A percentile compares a stretch with the other conserved stretches of the same genome.
These are phyloP conservation scores for Colletotrichum limetticola DNA, from an alignment of 2,329 filamentous ascomycete species.

Conservation along the genomic window DNA sequence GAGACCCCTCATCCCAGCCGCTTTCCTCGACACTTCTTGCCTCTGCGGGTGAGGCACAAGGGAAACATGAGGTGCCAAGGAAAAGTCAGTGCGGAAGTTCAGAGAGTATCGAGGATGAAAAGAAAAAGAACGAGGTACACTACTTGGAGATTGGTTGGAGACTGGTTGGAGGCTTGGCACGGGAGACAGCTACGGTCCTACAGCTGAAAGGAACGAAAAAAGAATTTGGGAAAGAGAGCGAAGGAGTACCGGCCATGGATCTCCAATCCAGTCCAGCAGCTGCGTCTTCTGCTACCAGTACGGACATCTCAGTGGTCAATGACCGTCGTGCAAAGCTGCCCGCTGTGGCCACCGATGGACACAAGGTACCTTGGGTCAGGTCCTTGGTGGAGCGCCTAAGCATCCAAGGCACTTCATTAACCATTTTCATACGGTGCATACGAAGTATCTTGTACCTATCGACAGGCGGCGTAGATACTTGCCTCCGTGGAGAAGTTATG, in stretches of 20 bases:
- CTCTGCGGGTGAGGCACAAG: not conserved
- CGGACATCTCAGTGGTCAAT: not conserved
- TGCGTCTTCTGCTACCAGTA: not conserved
- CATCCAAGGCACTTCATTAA: no score
- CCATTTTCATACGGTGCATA: no score
- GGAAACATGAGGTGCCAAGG: constrained; percentile 12
- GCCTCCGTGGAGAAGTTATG: no score
- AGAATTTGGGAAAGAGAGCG: not conserved
- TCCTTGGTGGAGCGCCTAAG: no score
- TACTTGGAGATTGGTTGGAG: no score
- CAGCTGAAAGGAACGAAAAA: not conserved
- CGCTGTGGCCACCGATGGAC: not conserved
- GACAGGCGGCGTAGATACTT: no score
- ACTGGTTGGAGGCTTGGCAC: not conserved
- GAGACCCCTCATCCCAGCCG: not conserved
- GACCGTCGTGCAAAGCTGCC: not conserved
- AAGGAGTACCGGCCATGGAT: not conserved
- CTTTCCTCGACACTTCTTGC: not conserved
- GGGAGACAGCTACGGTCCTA: not conserved
- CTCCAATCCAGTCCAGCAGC: not conserved
- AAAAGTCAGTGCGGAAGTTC: constrained; percentile 1
- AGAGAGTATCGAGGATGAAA: not conserved
- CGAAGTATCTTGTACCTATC: no score
- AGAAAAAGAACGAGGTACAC: not conserved
- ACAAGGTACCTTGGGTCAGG: no score